phyloP scores from a whole-genome alignment of 2,329 filamentous ascomycete species.

The Colletotrichum sp. region DNA sequence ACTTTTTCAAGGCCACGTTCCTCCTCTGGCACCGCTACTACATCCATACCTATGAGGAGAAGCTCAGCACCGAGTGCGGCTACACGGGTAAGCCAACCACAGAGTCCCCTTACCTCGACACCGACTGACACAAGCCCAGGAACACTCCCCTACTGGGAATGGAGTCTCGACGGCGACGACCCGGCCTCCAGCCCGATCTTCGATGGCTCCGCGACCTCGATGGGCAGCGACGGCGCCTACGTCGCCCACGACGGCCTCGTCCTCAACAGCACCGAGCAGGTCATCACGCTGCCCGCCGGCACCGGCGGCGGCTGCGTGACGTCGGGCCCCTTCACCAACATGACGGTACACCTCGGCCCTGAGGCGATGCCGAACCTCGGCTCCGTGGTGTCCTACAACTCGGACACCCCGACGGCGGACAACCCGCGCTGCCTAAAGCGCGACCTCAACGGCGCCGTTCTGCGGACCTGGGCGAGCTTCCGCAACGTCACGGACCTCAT shows the following conservation, averaged over 20 bases:
- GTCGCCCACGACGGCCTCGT: constrained; percentile 27
- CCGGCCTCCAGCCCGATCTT: constrained; percentile 38
- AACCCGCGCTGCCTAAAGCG: constrained; percentile 48
- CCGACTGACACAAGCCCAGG: background rate
- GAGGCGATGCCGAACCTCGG: constrained; percentile 13
- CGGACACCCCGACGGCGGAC: constrained; percentile 31
- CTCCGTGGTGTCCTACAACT: constrained; percentile 16
- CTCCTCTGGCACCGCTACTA: constrained; percentile 27
- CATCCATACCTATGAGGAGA: constrained; percentile 22
- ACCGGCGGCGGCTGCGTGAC: constrained; percentile 51
- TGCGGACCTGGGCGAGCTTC: constrained; percentile 22
- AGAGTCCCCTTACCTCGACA: background rate
- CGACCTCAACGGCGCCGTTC: constrained; percentile 31
- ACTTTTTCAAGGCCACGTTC: background rate
- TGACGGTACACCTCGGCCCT: constrained; percentile 42
- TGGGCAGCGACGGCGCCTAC: constrained; percentile 41
- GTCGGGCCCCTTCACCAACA: constrained; percentile 40
- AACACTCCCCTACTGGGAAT: constrained; percentile 18
- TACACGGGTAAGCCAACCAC: constrained; percentile 21
- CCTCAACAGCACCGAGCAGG: background rate
- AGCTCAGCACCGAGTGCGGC: constrained; percentile 24
- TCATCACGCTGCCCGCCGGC: constrained; percentile 43
- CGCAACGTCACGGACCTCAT: constrained; percentile 33
- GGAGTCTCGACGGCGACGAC: constrained; percentile 22
- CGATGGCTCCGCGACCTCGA: constrained; percentile 40